Evolutionary conservation across 805 yeast genomes (phyloP).

Genomic region (Pichia ethanolica): DNA sequence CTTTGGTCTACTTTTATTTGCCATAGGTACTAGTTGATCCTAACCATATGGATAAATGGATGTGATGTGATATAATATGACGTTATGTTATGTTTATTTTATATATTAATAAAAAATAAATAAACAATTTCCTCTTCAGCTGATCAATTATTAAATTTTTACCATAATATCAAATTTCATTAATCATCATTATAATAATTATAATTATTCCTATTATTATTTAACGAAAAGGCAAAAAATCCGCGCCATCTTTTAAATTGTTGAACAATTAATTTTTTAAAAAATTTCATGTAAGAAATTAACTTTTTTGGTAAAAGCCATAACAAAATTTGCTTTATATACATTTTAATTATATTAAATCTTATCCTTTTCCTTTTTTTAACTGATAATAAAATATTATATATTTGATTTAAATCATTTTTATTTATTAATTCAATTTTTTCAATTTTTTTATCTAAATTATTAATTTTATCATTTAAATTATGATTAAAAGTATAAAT

Average conservation of each 20-base stretch:
- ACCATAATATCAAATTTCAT: too few species aligned
- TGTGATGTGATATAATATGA: too few species aligned
- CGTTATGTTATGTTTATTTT: too few species aligned
- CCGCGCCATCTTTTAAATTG: too few species aligned
- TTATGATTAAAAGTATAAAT: conserved; percentile 9
- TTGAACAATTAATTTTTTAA: background rate
- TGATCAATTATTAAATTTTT: too few species aligned
- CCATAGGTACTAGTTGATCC: conserved; percentile 38
- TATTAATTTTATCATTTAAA: conserved; percentile 8
- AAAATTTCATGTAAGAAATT: background rate
- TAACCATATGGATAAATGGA: too few species aligned
- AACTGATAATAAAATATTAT: background rate
- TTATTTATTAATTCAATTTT: background rate
- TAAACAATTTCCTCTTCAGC: too few species aligned
- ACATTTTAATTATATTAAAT: background rate
- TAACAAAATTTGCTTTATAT: background rate
- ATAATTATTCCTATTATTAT: too few species aligned
- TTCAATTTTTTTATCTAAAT: conserved; percentile 5
- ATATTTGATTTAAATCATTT: background rate
- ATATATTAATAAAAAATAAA: too few species aligned
- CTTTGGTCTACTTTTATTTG: conserved; percentile 81
- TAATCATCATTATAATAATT: too few species aligned
- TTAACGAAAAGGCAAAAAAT: too few species aligned
- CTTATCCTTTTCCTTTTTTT: conserved; percentile 1
- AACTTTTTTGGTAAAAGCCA: background rate